These are phyloP conservation scores for Paramarasmius palmivorus DNA, from an alignment of 1,284 basidiomycete genomes.

Conservation along the genomic window DNA sequence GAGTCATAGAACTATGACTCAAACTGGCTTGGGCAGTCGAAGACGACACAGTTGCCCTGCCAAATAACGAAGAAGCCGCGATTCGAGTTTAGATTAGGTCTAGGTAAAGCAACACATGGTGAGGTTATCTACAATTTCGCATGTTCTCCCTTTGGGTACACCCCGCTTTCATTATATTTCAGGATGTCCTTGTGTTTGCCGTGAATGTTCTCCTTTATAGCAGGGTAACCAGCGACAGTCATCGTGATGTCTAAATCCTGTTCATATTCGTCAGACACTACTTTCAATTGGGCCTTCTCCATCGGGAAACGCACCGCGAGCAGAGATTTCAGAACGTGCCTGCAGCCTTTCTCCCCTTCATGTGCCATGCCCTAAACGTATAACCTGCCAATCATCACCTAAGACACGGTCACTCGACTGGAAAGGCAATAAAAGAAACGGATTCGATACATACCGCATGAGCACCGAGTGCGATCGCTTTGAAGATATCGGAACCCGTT, in stretches of 20 bases:
- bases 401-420: too few relatives aligned
- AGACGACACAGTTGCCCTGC: too few relatives aligned
- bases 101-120: too few relatives aligned
- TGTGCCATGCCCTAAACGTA: constrained; percentile 55
- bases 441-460: too few relatives aligned
- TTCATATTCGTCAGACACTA: background rate
- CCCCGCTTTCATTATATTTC: constrained; percentile 37
- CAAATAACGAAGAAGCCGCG: too few relatives aligned
- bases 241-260: constrained; percentile 59
- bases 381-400: constrained; percentile 45
- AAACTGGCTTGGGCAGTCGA: too few relatives aligned
- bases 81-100: too few relatives aligned
- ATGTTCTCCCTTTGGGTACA: constrained; percentile 37
- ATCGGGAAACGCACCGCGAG: constrained; percentile 38
- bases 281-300: background rate
- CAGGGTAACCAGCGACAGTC: constrained; percentile 48
- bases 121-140: constrained; percentile 33
- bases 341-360: constrained; percentile 46
- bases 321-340: constrained; percentile 61
- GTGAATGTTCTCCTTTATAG: constrained; percentile 37
- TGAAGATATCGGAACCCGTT: constrained; percentile 58
- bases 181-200: constrained; percentile 32
- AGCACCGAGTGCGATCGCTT: constrained; percentile 52
- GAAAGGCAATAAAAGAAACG: too few relatives aligned
- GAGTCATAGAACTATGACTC: too few relatives aligned